Evolutionary conservation across 1,139 yeast species (phyloP).

Genomic region (Trichomonascaceae sp.): DNA sequence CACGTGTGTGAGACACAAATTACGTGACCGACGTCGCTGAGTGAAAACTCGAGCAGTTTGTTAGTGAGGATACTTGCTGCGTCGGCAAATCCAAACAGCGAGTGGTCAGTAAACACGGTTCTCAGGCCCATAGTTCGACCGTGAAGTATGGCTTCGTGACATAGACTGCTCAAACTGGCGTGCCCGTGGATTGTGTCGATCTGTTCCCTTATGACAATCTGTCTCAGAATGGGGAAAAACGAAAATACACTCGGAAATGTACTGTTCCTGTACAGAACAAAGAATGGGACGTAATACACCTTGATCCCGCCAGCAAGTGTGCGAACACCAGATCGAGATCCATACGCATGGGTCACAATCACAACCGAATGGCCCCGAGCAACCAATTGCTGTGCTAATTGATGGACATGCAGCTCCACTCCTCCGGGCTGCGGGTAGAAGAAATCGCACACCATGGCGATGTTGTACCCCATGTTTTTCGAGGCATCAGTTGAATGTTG

Average conservation of each 20-base stretch:
- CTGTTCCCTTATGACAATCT: conserved; percentile 71
- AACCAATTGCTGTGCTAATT: conserved; percentile 63
- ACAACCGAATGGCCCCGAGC: conserved; percentile 85
- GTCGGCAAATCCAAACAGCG: conserved; percentile 87
- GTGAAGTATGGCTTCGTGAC: conserved; percentile 84
- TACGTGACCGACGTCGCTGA: conserved; percentile 81
- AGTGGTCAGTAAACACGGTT: conserved; percentile 92
- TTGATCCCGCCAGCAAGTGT: conserved; percentile 80
- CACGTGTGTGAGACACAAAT: conserved; percentile 96
- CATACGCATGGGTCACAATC: conserved; percentile 80
- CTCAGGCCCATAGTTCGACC: conserved; percentile 86
- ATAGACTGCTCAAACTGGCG: conserved; percentile 74
- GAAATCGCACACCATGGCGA: conserved; percentile 78
- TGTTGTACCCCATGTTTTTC: neutral
- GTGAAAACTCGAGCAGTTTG: conserved; percentile 68
- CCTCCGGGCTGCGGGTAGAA: conserved; percentile 99
- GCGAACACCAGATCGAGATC: conserved; percentile 68
- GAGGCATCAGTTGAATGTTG: no score
- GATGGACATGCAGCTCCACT: conserved; percentile 89
- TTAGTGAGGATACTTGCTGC: conserved; percentile 76
- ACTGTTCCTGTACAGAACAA: conserved; percentile 67
- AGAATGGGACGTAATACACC: conserved; percentile 80
- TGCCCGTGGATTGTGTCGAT: conserved; percentile 93
- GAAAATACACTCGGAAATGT: conserved; percentile 84
- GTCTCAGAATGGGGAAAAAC: conserved; percentile 72